These are phyloP conservation scores for Zygosaccharomyces sapae DNA, from an alignment of 1,139 yeast genomes.

Conservation along the genomic window DNA sequence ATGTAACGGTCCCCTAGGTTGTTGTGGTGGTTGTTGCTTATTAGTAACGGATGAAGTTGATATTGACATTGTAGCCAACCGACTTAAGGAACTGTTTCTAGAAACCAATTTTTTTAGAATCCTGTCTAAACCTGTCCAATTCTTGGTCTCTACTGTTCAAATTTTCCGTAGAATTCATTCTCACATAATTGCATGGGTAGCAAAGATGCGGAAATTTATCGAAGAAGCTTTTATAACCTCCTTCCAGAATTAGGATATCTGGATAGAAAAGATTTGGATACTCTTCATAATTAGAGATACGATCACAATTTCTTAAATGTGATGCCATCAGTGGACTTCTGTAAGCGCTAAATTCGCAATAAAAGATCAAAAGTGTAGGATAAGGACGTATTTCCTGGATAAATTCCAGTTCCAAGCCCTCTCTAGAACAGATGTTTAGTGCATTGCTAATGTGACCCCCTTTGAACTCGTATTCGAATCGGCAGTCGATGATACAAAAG, in stretches of 20 bases:
- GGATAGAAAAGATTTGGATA: constrained; percentile 85
- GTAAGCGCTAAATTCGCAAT: constrained; percentile 89
- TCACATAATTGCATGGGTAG: constrained; percentile 73
- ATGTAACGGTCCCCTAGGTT: constrained; percentile 4
- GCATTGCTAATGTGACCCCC: constrained; percentile 94
- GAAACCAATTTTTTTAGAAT: constrained; percentile 45
- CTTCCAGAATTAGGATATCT: constrained; percentile 80
- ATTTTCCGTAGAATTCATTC: constrained; percentile 77
- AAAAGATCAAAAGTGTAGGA: constrained; percentile 64
- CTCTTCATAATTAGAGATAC: constrained; percentile 62
- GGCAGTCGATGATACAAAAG: constrained; percentile 70
- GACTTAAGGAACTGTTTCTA: constrained; percentile 37
- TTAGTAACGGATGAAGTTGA: background rate
- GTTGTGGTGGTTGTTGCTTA: constrained; percentile 7
- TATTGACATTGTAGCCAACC: constrained; percentile 14
- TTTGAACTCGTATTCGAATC: constrained; percentile 83
- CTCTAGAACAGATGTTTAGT: constrained; percentile 67
- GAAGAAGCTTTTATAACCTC: constrained; percentile 82
- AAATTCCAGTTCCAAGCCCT: constrained; percentile 42
- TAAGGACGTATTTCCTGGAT: constrained; percentile 24
- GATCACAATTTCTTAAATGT: constrained; percentile 77
- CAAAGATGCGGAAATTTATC: constrained; percentile 48
- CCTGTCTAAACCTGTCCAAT: constrained; percentile 63
- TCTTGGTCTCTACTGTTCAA: constrained; percentile 65
- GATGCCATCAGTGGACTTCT: constrained; percentile 92